Conservation (phyloP, 352 stramenopile genomes). For the Nothophytophthora sp. region DNA sequence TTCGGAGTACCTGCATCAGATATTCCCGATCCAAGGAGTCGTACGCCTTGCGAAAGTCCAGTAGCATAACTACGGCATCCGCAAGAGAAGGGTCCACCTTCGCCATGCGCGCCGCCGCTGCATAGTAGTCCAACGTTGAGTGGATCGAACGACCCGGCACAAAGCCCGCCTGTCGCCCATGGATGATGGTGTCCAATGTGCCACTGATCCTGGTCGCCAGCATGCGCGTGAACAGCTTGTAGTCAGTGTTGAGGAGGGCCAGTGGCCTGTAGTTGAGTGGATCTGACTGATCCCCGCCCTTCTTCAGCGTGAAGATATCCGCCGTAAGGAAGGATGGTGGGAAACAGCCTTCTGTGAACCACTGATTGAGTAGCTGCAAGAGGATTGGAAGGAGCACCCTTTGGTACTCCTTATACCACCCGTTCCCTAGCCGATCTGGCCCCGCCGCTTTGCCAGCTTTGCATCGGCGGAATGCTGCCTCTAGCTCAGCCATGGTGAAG, state of each 20-base stretch:
- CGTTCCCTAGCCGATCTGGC: slow-evolving; percentile 1
- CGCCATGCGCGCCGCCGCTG: background rate
- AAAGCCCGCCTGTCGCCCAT: slow-evolving; percentile 1
- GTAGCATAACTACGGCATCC: background rate
- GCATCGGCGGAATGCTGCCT: background rate
- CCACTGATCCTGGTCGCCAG: background rate
- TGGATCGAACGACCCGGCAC: slow-evolving; percentile 1
- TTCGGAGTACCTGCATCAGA: background rate
- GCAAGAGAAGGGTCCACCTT: background rate
- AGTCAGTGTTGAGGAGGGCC: slow-evolving; percentile 7
- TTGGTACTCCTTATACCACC: too few species aligned
- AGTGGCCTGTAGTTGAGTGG: slow-evolving; percentile 10
- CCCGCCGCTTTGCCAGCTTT: slow-evolving; percentile 1
- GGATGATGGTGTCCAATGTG: background rate
- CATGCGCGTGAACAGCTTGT: slow-evolving; percentile 10
- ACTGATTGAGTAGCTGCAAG: too few species aligned
- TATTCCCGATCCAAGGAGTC: slow-evolving; percentile 6
- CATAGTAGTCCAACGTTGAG: slow-evolving; percentile 1
- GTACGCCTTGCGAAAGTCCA: slow-evolving; percentile 14
- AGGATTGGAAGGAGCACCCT: too few species aligned
- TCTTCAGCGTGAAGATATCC: slow-evolving; percentile 1
- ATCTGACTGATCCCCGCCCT: background rate
- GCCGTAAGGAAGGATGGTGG: background rate
- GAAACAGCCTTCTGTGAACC: background rate
- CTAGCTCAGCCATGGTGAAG: background rate